Base-by-base conservation (phyloP, 768 basidiomycete genomes). In the Cytidiella melzeri region DNA sequence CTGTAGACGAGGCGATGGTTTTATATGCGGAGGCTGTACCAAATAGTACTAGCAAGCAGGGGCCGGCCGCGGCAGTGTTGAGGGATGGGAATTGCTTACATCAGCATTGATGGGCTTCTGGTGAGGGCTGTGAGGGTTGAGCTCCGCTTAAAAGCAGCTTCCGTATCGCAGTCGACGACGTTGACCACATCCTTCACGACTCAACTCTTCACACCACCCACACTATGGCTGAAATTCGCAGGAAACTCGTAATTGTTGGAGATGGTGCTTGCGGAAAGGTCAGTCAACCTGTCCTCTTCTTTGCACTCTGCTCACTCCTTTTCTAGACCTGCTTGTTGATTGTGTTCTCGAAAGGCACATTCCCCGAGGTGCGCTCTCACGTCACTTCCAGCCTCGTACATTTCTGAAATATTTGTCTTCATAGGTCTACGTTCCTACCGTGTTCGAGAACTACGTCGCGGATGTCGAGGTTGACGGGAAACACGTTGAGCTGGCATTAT, bases 391-490 rank as follows among this genome's bases (percentile, higher is more conserved):
- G 25, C 13, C 46, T 5, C 25, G 18, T 7, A 40, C 25, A 49
- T 52, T 50, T 45, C 54, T 51, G 46, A 55, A 39, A 25, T n/a
- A n/a, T n/a, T n/a, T n/a, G n/a, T n/a, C 23, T 37, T 45, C 26
- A 5, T 58, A 98, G 95, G 96, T 98, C 60, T 98, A 98, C 66
- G 93, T 98, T 55, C 96, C 96, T 43, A 99, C 96, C 51, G 96
- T 99, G 45, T 99, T 98, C 60, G 96, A 99, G 79, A 97, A 97
- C 82, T 96, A 97, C 68, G 95, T 96, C 48, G 95, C 95, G 59
- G 94, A 98, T 68, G 93, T 98, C 43, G 92, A 97, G 68, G 94
- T 98, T 54, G 95, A 98, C 63, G 91, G 91, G 59, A 98, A 95
- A 74, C 91, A 94, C 65, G 94, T 98, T 60, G 96, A 99, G 71